Conservation (phyloP, 148 eudicot genomes). For the Gaultheria prostrata region DNA sequence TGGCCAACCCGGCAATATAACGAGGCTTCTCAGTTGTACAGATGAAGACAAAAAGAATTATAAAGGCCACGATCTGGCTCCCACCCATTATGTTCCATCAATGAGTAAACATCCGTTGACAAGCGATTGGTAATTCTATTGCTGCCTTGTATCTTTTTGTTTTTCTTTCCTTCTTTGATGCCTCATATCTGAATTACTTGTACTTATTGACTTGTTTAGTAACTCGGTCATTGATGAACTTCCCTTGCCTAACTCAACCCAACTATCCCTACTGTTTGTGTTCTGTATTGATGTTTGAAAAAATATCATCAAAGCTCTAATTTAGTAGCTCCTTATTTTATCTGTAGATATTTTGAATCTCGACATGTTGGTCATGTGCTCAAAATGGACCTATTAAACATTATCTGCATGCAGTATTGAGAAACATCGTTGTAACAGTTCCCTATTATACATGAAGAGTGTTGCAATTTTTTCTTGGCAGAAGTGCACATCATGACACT, state of each 20-base stretch:
- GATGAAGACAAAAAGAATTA: conserved; percentile 83
- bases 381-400: neutral
- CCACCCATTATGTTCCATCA: conserved; percentile 93
- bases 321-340: neutral
- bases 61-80: conserved; percentile 82
- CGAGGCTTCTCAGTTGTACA: conserved; percentile 92
- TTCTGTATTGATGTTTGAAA: neutral
- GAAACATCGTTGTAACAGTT: neutral
- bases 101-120: conserved; percentile 89
- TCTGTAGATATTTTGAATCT: neutral
- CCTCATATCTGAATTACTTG: neutral
- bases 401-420: neutral
- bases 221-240: neutral
- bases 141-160: neutral
- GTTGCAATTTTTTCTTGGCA: neutral
- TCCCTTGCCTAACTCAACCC: neutral
- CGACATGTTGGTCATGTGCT: neutral
- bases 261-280: neutral
- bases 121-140: conserved; percentile 69
- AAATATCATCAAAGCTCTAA: neutral
- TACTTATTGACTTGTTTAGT: neutral
- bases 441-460: neutral
- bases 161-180: neutral
- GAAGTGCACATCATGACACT: neutral
- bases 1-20: conserved; percentile 93